Conservation (phyloP, 805 yeast species). For the Zygoascus tannicola region DNA sequence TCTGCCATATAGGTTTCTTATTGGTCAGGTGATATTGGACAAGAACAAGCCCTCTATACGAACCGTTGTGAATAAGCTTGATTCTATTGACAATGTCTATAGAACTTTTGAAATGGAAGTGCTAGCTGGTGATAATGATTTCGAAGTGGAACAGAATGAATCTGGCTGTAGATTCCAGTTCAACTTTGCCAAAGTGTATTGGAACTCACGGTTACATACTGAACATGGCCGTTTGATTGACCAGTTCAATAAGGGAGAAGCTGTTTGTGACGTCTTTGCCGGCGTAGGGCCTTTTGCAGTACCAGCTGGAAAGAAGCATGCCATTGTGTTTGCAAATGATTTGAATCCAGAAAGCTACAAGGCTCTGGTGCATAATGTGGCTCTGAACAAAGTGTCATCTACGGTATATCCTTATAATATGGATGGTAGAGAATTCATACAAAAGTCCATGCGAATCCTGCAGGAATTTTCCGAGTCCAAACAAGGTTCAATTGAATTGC, state of each 20-base stretch:
- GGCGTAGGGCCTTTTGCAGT: conserved; percentile 98
- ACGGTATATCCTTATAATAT: conserved; percentile 57
- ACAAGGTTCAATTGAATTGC: conserved; percentile 16
- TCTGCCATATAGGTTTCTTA: conserved; percentile 67
- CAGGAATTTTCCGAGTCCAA: conserved; percentile 36
- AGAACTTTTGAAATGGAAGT: conserved; percentile 93
- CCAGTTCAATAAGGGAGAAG: conserved; percentile 51
- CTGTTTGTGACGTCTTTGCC: conserved; percentile 92
- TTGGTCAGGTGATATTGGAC: conserved; percentile 85
- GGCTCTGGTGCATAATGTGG: conserved; percentile 57
- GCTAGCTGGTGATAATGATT: conserved; percentile 68
- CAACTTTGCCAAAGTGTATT: conserved; percentile 89
- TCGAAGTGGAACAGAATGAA: conserved; percentile 78
- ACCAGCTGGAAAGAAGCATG: conserved; percentile 83
- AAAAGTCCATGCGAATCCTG: conserved; percentile 45
- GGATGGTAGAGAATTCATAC: conserved; percentile 80
- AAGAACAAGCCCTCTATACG: conserved; percentile 62
- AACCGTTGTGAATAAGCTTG: conserved; percentile 89
- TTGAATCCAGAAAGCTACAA: conserved; percentile 79
- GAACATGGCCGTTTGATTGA: conserved; percentile 80
- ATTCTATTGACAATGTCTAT: conserved; percentile 76
- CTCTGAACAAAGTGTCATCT: conserved; percentile 48
- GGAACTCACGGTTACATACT: conserved; percentile 92
- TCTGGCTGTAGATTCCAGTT: conserved; percentile 77
- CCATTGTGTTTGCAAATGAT: conserved; percentile 83